Evolutionary conservation across 2,329 filamentous ascomycete species (phyloP), one percentile per base, ranked within the genome.

Genomic region (Clonostachys rhizophaga): DNA sequence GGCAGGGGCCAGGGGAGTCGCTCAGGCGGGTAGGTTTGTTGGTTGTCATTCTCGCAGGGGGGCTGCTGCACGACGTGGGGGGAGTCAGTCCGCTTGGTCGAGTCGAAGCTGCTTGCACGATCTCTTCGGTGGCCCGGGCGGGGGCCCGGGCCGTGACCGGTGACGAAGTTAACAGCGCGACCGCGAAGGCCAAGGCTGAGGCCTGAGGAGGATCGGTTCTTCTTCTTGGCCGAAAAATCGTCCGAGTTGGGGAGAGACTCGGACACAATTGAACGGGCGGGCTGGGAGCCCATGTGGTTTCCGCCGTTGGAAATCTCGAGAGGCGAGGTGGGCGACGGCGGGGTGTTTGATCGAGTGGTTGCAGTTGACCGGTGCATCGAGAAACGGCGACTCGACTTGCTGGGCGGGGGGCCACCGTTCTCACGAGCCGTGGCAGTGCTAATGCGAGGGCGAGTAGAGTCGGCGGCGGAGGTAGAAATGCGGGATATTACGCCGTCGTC

Each of bases 1-100:
- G 82, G 75, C 34, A 85, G 72, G 3, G 75, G 72, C 78, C 79
- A 84, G 3, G 77, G 72, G 35, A 76, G 64, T 16, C 74, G 69
- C 50, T 77, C 63, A 9, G 66, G 65, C 4, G 64, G 63, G 45
- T 60, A 63, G 20, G 57, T 63, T 11, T 39, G 14, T 18, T 39
- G 36, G 17, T 46, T 46, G 17, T 57, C 53, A 6, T 58, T 56
- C 14, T 59, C 51, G 24, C 61, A 54, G 36, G 58, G 50, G 44
- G 54, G 44, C 48, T 40, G 44, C 34, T 51, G 51, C 39, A 39
- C 49, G 45, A 20, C 49, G 16, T 48, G 50, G 49, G 47, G 53
- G 46, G 53, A 54, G 54, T 55, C 54, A 46, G 61, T 52, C 11
- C 61, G 56, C 49, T 64, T 63, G 30, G 37, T 30, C 58, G 54